phyloP scores from a whole-genome alignment of 257 asterid species.

The Phtheirospermum japonicum region DNA sequence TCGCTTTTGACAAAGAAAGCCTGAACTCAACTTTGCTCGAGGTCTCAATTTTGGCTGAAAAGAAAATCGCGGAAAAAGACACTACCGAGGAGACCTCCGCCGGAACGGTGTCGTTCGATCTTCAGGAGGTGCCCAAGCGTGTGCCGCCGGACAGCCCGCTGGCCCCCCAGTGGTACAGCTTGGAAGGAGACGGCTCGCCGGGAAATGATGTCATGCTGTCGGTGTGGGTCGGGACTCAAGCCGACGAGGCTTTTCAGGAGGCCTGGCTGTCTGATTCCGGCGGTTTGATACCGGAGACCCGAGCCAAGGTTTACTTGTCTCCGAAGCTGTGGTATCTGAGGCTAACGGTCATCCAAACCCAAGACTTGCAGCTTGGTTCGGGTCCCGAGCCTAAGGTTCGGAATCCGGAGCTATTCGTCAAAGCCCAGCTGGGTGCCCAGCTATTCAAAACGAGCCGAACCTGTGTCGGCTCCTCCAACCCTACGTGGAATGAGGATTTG shows the following conservation, averaged over 20 bases:
- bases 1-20: slow-evolving; percentile 81
- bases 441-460: slow-evolving; percentile 82
- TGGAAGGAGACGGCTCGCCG: slow-evolving; percentile 53
- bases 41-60: slow-evolving; percentile 50
- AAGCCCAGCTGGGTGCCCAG: slow-evolving; percentile 89
- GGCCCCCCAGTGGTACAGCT: slow-evolving; percentile 91
- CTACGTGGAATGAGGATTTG: slow-evolving; percentile 89
- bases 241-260: slow-evolving; percentile 89
- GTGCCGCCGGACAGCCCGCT: slow-evolving; percentile 91
- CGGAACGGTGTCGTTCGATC: slow-evolving; percentile 79
- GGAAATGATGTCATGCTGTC: slow-evolving; percentile 86
- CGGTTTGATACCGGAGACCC: slow-evolving; percentile 86
- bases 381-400: slow-evolving; percentile 66
- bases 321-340: slow-evolving; percentile 97
- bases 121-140: slow-evolving; percentile 79
- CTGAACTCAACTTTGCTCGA: slow-evolving; percentile 71
- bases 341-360: slow-evolving; percentile 98
- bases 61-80: slow-evolving; percentile 43
- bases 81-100: slow-evolving; percentile 34
- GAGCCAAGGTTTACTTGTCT: slow-evolving; percentile 88
- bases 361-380: slow-evolving; percentile 67
- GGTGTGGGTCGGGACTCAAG: slow-evolving; percentile 90
- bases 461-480: slow-evolving; percentile 45
- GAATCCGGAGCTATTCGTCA: slow-evolving; percentile 66
- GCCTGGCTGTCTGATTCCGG: slow-evolving; percentile 99